Evolutionary conservation across 2,329 filamentous ascomycete genomes (phyloP), one percentile per base, ranked within the genome.

Genomic region (Orbilia blumenaviensis): DNA sequence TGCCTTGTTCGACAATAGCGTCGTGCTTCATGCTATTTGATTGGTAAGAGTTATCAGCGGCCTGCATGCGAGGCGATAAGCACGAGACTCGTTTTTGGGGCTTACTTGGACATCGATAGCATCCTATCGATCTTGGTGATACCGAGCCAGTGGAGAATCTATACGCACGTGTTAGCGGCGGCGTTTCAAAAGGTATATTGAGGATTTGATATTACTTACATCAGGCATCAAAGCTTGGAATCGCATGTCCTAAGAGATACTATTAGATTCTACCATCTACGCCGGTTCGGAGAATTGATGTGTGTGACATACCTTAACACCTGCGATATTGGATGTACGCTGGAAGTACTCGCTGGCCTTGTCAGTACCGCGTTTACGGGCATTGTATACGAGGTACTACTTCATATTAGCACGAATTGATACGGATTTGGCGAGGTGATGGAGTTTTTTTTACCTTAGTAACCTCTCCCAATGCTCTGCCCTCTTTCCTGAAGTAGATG

Each of bases 191-290:
- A 41, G 3, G 10, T 41, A 41, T 32, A 29, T 4, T 54, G 16
- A 32, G 32, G 27, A 23, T 10, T 58, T 48, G 48, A 46, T 29
- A 38, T 61, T 12, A 68, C 81, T 78, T 80, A 83, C 81, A 82
- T 97, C 93, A 34, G 95, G 94, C 95, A 98, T 98, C 66, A 99
- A 86, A 27, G 94, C 94, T 85, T 98, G 95, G 87, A 98, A 98
- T 41, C 95, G 90, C 94, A 98, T 98, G 82, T 91, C 86, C 82
- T 82, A 76, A 27, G 56, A 32, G 60, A 60, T 52, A 66, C 41
- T 23, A 60, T 76, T 64, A 78, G 75, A 64, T 81, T 38, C 79
- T 52, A 16, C 21, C 25, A 54, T 75, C 18, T 41, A 71, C 27
- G n/a, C 54, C 38, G 36, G 7, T 25, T 16, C 29, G 16, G 32